phyloP scores from a whole-genome alignment of 805 yeast species.

The Wickerhamomyces mucosus region DNA sequence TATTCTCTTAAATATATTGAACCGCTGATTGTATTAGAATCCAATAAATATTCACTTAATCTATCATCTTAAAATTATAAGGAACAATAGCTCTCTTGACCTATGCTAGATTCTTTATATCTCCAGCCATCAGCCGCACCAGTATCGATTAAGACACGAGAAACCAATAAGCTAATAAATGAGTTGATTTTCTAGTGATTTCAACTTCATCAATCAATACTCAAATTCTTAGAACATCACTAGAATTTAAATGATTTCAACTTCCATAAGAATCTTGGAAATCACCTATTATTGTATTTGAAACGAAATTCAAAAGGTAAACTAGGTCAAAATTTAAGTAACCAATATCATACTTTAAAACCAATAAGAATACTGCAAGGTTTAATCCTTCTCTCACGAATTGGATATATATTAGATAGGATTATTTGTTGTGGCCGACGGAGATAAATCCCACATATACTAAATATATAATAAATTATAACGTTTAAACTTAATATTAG shows the following conservation, averaged over 20 bases:
- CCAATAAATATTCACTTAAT: slow-evolving; percentile 27
- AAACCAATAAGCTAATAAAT: slow-evolving; percentile 47
- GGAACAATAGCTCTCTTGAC: slow-evolving; percentile 46
- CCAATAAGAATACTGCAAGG: slow-evolving; percentile 30
- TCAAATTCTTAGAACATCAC: slow-evolving; percentile 35
- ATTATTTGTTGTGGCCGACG: too few species aligned
- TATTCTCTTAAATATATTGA: slow-evolving; percentile 27
- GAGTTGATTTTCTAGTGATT: slow-evolving; percentile 44
- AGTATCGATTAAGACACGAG: slow-evolving; percentile 56
- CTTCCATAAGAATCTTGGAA: slow-evolving; percentile 53
- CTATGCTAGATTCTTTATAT: slow-evolving; percentile 29
- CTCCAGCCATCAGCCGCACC: slow-evolving; percentile 59
- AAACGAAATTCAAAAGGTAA: slow-evolving; percentile 35
- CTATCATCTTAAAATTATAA: slow-evolving; percentile 35
- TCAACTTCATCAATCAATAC: slow-evolving; percentile 34
- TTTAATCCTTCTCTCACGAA: slow-evolving; percentile 52
- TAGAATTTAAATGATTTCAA: slow-evolving; percentile 55
- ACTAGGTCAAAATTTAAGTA: slow-evolving; percentile 39
- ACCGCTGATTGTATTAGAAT: slow-evolving; percentile 37
- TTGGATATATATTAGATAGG: slow-evolving; percentile 39
- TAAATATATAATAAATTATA: too few species aligned
- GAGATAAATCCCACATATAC: too few species aligned
- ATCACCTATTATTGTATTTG: slow-evolving; percentile 30
- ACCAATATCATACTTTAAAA: slow-evolving; percentile 25
- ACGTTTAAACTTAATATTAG: too few species aligned